phyloP scores from a whole-genome alignment of 352 stramenopile genomes.

The Phytophthora palmivora region DNA sequence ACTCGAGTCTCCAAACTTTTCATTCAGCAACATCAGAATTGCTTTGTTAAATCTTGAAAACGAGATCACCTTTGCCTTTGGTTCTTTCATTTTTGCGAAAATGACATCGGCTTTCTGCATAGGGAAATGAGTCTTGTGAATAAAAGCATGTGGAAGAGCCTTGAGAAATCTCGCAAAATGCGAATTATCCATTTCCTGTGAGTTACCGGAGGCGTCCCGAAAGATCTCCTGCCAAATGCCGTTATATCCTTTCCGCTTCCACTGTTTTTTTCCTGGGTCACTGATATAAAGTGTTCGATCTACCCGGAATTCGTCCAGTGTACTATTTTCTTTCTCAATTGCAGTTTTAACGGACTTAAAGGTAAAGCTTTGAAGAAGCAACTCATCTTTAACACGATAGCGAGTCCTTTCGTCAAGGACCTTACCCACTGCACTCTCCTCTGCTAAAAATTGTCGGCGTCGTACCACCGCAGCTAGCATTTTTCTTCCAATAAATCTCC shows the following conservation, averaged over 20 bases:
- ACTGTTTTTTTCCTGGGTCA: conserved; percentile 39
- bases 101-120: conserved; percentile 65
- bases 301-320: conserved; percentile 33
- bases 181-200: conserved; percentile 70
- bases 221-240: conserved; percentile 78
- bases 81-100: conserved; percentile 83
- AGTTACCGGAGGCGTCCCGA: conserved; percentile 51
- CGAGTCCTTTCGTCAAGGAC: conserved; percentile 54
- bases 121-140: conserved; percentile 66
- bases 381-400: conserved; percentile 55
- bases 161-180: conserved; percentile 74
- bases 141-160: conserved; percentile 57
- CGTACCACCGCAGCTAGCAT: conserved; percentile 49
- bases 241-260: conserved; percentile 66
- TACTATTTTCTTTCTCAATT: conserved; percentile 17
- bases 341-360: conserved; percentile 38
- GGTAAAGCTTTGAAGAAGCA: conserved; percentile 73
- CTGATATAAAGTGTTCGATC: conserved; percentile 49
- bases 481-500: conserved; percentile 44
- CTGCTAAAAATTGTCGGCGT: conserved; percentile 56
- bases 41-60: conserved; percentile 71
- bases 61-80: conserved; percentile 64
- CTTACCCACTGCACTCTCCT: conserved; percentile 62
- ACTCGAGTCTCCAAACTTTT: conserved; percentile 48
- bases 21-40: conserved; percentile 64